Percentiles rank a stretch among this genome's conserved stretches.
These are phyloP conservation scores for Colletotrichum sp. DNA, from an alignment of 2,329 filamentous ascomycete genomes.

Conservation along the genomic window DNA sequence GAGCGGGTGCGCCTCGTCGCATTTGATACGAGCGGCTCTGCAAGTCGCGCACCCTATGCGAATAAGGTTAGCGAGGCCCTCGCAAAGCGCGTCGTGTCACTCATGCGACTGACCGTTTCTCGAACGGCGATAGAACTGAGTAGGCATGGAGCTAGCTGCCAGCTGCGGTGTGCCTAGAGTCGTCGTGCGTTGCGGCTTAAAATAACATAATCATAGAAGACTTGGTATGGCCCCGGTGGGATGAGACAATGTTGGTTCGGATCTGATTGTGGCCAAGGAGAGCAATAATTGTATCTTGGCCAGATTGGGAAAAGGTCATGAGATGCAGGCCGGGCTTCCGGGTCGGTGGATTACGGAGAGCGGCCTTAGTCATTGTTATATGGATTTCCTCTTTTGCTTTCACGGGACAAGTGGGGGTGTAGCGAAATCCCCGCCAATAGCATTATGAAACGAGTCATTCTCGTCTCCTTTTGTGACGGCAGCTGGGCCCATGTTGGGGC, in stretches of 20 bases:
- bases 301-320: not conserved
- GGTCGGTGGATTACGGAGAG: not conserved
- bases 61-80: not conserved
- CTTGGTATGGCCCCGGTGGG: not conserved
- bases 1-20: not conserved
- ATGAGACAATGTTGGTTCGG: not conserved
- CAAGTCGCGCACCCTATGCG: not conserved
- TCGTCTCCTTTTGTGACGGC: not conserved
- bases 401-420: not conserved
- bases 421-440: not conserved
- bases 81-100: not conserved
- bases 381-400: not conserved
- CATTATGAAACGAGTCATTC: not conserved
- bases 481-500: not conserved
- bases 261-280: not conserved
- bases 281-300: not conserved
- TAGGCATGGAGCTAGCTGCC: not conserved
- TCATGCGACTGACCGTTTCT: not conserved
- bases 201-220: not conserved
- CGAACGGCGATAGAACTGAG: slow-evolving; percentile 2
- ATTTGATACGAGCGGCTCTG: slow-evolving; percentile 1
- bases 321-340: not conserved
- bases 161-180: not conserved
- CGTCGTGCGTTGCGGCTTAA: not conserved
- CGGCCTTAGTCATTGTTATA: not conserved